A percentile compares a stretch with the other conserved stretches of the same genome.
Conservation (phyloP, 2,329 filamentous ascomycete genomes). For the Coleophoma cylindrospora region DNA sequence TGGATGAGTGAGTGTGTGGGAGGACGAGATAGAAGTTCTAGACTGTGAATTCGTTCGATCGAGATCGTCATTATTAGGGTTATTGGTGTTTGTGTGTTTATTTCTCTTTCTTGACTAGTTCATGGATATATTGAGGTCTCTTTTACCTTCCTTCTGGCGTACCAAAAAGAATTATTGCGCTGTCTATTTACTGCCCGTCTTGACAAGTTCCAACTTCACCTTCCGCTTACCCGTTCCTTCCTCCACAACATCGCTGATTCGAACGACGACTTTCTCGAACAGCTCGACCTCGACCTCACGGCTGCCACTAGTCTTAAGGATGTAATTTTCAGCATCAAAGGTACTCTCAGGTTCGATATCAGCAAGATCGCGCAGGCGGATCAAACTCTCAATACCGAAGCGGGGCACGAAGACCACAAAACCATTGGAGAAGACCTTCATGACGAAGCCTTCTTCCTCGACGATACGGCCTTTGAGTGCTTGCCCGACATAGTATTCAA, state of each 20-base stretch:
- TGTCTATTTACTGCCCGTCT: constrained; percentile 11
- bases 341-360: constrained; percentile 72
- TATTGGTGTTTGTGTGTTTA: too few relatives aligned
- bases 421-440: constrained; percentile 96
- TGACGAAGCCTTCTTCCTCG: constrained; percentile 90
- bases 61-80: too few relatives aligned
- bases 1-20: too few relatives aligned
- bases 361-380: constrained; percentile 78
- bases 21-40: too few relatives aligned
- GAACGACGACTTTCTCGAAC: constrained; percentile 87
- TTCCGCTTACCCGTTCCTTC: constrained; percentile 94
- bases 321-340: constrained; percentile 84
- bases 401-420: constrained; percentile 94
- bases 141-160: too few relatives aligned
- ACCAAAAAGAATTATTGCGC: neutral
- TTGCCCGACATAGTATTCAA: constrained; percentile 98
- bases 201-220: constrained; percentile 68
- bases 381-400: constrained; percentile 92
- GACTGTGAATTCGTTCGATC: too few relatives aligned
- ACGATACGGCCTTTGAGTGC: constrained; percentile 73
- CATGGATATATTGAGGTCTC: too few relatives aligned
- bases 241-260: constrained; percentile 89
- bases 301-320: constrained; percentile 56
- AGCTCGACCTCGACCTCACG: constrained; percentile 64
- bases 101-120: too few relatives aligned